phyloP scores from a whole-genome alignment of 129 eudicot genomes.

The Artemisia annua region DNA sequence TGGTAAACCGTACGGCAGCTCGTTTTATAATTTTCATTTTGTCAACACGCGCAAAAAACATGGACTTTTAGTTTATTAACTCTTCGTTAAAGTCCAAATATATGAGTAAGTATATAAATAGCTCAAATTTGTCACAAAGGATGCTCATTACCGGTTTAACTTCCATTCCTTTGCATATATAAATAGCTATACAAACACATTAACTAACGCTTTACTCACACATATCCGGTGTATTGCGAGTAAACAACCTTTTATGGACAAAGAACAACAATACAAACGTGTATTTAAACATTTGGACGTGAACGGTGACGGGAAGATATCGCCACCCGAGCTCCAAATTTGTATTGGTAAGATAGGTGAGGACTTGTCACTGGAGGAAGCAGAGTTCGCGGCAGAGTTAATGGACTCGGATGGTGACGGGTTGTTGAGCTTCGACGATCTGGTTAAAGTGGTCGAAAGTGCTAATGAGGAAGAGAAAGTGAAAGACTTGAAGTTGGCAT shows the following conservation, averaged over 20 bases:
- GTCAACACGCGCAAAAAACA: slow-evolving; percentile 22
- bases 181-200: background rate
- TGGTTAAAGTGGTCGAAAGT: slow-evolving; percentile 36
- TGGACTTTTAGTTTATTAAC: background rate
- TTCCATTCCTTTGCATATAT: background rate
- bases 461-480: slow-evolving; percentile 47
- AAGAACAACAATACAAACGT: slow-evolving; percentile 42
- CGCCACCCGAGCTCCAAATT: slow-evolving; percentile 47
- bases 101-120: background rate
- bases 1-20: slow-evolving; percentile 7
- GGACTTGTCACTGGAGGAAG: slow-evolving; percentile 43
- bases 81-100: background rate
- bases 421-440: slow-evolving; percentile 22
- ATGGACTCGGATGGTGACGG: slow-evolving; percentile 43
- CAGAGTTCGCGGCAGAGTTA: slow-evolving; percentile 48
- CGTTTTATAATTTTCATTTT: background rate
- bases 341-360: slow-evolving; percentile 46
- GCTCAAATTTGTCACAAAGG: slow-evolving; percentile 4
- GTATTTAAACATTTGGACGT: slow-evolving; percentile 56
- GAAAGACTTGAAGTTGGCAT: slow-evolving; percentile 42
- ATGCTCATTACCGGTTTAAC: background rate
- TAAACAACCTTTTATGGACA: slow-evolving; percentile 4
- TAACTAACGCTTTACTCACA: background rate
- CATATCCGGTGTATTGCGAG: background rate
- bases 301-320: slow-evolving; percentile 56